Evolutionary conservation across 345 rosid species (phyloP).

Genomic region (Moricandia moricandioides): DNA sequence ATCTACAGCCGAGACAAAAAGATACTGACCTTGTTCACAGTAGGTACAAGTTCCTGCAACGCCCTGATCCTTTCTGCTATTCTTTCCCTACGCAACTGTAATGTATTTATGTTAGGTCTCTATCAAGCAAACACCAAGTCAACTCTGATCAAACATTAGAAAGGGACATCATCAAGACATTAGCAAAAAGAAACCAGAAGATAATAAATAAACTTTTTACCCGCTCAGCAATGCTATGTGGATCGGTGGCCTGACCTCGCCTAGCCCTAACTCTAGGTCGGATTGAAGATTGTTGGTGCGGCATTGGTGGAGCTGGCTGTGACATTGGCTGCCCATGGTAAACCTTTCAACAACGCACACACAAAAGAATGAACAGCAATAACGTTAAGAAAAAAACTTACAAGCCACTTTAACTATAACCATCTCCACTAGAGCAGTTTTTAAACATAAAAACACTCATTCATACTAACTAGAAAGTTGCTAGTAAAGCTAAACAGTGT

Average conservation of each 20-base stretch:
- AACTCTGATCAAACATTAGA: too few relatives aligned
- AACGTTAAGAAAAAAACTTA: background rate
- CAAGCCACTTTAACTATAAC: background rate
- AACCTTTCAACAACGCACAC: constrained; percentile 45
- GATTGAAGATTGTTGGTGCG: constrained; percentile 79
- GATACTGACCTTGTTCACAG: constrained; percentile 81
- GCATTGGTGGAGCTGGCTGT: constrained; percentile 66
- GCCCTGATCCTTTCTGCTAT: constrained; percentile 99
- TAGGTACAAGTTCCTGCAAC: constrained; percentile 95
- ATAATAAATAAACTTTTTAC: constrained; percentile 28
- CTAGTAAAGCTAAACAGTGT: constrained; percentile 1
- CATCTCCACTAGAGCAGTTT: background rate
- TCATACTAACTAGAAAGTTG: background rate
- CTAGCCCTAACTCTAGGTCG: constrained; percentile 98
- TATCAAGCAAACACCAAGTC: background rate
- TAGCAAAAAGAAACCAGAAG: background rate
- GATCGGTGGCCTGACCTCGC: constrained; percentile 99
- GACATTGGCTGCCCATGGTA: constrained; percentile 92
- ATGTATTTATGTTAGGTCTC: background rate
- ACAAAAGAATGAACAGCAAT: background rate
- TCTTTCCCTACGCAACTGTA: constrained; percentile 90
- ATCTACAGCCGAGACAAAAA: background rate
- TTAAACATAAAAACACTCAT: background rate
- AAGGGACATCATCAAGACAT: too few relatives aligned
- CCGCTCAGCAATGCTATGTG: constrained; percentile 99